Base-by-base conservation (phyloP, 139 green algal species). In the Chlamydomonas urium region DNA sequence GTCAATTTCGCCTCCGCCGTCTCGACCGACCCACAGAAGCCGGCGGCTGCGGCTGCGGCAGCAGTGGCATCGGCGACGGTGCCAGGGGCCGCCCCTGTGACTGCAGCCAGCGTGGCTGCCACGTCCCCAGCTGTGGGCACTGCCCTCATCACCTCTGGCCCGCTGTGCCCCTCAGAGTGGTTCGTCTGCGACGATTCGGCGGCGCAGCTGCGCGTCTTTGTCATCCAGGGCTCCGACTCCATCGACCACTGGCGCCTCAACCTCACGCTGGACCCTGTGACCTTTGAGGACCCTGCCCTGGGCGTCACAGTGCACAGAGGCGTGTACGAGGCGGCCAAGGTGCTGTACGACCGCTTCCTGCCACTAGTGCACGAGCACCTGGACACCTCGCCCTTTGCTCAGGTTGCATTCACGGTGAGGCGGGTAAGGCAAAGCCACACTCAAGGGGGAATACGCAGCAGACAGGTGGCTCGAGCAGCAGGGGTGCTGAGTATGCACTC, bases 191-290 rank as follows among this genome's bases (percentile, higher is more conserved):
- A 60, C 10, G 50, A 68, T 21, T 3, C 35, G 19, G 23, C 3
- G 34, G 34, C 31, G 8, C n/a, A 68, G 24, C 28, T 37, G 32
- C 56, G 33, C n/a, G 34, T 59, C 5, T 71, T 71, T 26, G 63
- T 71, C 17, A 71, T 71, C 63, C 37, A 59, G 57, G 78, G 78
- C 28, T 76, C 65, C 14, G 78, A 84, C 57, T 80, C 73, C 4
- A 61, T 84, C 4, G 89, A 96, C 72, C 90, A 95, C 77, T 95
- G 90, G 90, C n/a, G 84, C 69, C 85, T 91, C 4, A 97, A 97
- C 81, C 73, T 99, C 0, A 94, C 86, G 21, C 98, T 99, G 79
- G 93, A 99, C 77, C 95, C 95, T 1, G 86, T 97, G 6, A 4
- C 76, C 8, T 99, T 99, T 85, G 95, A 99, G 83, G 90, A 96